Percentiles rank a stretch among this genome's conserved stretches.
Conservation (phyloP, 2,329 filamentous ascomycete species). For the Passalora sequoiae region DNA sequence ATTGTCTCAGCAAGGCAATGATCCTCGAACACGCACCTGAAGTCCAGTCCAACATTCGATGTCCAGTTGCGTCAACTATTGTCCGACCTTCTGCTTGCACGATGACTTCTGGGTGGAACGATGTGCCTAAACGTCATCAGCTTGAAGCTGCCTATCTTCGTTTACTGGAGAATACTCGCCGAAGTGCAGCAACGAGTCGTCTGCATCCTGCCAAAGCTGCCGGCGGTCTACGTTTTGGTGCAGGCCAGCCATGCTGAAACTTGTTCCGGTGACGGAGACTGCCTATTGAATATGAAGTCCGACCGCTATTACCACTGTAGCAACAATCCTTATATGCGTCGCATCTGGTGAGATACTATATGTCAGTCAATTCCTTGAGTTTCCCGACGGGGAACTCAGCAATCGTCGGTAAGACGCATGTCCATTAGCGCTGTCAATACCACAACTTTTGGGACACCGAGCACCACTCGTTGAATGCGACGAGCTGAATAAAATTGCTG, state of each 20-base stretch:
- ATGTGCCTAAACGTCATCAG: slow-evolving; percentile 10
- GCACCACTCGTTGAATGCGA: no score
- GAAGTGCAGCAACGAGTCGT: slow-evolving; percentile 18
- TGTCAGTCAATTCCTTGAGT: no score
- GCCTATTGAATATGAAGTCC: not conserved
- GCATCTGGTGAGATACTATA: no score
- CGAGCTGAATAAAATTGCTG: no score
- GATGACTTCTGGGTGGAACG: slow-evolving; percentile 22
- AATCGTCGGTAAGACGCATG: no score
- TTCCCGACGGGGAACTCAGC: no score
- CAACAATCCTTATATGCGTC: no score
- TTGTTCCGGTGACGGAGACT: not conserved
- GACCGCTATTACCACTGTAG: no score
- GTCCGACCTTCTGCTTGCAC: slow-evolving; percentile 17
- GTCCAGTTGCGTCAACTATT: slow-evolving; percentile 17
- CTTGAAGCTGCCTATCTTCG: not conserved
- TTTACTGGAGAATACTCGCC: not conserved
- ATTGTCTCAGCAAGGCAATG: no score
- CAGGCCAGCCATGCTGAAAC: slow-evolving; percentile 14
- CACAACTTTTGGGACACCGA: no score
- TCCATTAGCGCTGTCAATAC: no score
- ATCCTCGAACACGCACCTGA: no score
- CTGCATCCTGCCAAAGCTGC: slow-evolving; percentile 18
- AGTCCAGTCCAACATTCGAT: slow-evolving; percentile 53
- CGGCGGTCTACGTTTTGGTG: slow-evolving; percentile 16